Base-by-base conservation (phyloP, 2,329 filamentous ascomycete genomes). In the Cladosporium oxysporum region DNA sequence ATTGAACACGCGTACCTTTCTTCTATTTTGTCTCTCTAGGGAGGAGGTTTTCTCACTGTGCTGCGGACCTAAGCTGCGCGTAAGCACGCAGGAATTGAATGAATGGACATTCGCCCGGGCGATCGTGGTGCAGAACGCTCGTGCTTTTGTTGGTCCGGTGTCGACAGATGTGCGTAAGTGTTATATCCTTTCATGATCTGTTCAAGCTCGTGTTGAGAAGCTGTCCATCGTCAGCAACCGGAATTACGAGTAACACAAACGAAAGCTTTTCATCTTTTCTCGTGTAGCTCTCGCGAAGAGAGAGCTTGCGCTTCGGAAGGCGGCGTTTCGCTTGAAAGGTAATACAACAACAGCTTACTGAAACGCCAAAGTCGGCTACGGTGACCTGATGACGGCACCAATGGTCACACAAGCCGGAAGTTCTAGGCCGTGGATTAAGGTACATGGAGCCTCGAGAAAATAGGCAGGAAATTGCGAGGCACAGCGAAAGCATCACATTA, bases 401-500 rank as follows among this genome's bases (percentile, higher is more conserved):
- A 44, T 7, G 41, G 41, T 47, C 41, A 47, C 41, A 47, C 41
- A 23, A n/a, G n/a, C 10, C 41, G 41, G n/a, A 11, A 47, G 41
- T 21, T 47, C 41, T 47, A 8, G n/a, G 41, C n/a, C 41, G 37
- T 18, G 37, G 4, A 1, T 2, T 3, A n/a, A n/a, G n/a, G n/a
- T n/a, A 41, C 16, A 16, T 6, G 5, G 1, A 18, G 29, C 3
- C 21, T 3, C 8, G 8, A 21, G 10, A 21, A 8, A 12, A 11
- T 12, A 47, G 10, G n/a, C 41, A 47, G 10, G n/a, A 47, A 1
- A 47, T 47, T 10, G 49, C 23, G 26, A 52, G 26, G 28, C 23
- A 52, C 49, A n/a, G 49, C 49, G 5, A 52, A 52, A 29, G 8
- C 23, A 52, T 52, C 49, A 52, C 49, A 52, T 52, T 52, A 52